Evolutionary conservation across 257 asterid genomes (phyloP).

Genomic region (Ballota nigra): DNA sequence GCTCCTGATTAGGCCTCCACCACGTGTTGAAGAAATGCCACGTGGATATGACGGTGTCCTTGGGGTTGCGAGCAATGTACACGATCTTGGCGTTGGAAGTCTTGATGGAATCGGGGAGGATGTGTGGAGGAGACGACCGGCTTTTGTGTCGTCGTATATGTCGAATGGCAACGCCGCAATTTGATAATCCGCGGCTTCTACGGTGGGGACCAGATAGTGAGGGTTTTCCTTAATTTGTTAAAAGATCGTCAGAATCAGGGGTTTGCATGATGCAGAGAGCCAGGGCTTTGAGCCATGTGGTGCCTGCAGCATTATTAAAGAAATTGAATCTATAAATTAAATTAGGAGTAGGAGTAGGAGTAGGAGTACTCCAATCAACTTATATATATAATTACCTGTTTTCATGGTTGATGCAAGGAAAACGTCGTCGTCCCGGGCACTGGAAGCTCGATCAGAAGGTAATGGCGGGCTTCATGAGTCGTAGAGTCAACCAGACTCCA

Average conservation of each 20-base stretch:
- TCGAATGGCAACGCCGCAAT: not conserved
- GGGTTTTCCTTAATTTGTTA: not conserved
- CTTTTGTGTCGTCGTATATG: not conserved
- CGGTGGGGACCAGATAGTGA: constrained; percentile 1
- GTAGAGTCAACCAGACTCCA: constrained; percentile 11
- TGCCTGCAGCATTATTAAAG: no score
- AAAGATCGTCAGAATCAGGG: not conserved
- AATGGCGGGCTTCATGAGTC: not conserved
- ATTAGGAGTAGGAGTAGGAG: no score
- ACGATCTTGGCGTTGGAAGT: constrained; percentile 12
- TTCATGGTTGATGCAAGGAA: constrained; percentile 16
- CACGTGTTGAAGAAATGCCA: constrained; percentile 22
- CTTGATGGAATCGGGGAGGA: constrained; percentile 7
- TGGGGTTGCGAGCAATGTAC: constrained; percentile 22
- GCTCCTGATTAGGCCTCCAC: not conserved
- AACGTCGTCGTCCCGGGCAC: constrained; percentile 18
- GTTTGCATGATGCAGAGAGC: constrained; percentile 7
- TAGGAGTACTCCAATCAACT: no score
- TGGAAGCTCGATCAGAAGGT: not conserved
- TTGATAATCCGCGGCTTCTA: not conserved
- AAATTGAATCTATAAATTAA: no score
- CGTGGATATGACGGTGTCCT: constrained; percentile 22
- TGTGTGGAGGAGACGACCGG: constrained; percentile 18
- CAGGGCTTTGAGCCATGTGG: constrained; percentile 20
- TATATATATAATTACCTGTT: no score